phyloP scores from a whole-genome alignment of 2,329 filamentous ascomycete genomes.

The Didymella segeticola region DNA sequence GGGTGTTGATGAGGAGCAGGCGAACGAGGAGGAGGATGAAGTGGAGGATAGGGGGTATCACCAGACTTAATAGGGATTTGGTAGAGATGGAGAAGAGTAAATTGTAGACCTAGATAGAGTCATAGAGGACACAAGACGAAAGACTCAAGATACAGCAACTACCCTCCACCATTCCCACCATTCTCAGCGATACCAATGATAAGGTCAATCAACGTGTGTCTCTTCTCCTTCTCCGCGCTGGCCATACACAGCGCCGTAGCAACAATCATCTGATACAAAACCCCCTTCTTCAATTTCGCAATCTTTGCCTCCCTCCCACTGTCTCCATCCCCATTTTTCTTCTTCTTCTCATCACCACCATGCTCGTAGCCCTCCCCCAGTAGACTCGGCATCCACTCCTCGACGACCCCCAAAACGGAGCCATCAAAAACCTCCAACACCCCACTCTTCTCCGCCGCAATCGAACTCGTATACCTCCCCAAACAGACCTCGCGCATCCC shows the following conservation, averaged over 20 bases:
- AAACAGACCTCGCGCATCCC: slow-evolving; percentile 42
- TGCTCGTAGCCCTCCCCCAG: not conserved
- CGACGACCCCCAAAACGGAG: slow-evolving; percentile 25
- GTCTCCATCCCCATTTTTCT: not conserved
- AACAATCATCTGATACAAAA: slow-evolving; percentile 39
- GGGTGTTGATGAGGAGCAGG: slow-evolving; percentile 43
- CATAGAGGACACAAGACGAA: no score
- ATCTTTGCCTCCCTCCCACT: not conserved
- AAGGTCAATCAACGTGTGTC: slow-evolving; percentile 29
- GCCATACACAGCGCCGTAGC: slow-evolving; percentile 46
- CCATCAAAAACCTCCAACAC: slow-evolving; percentile 36
- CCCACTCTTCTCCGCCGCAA: slow-evolving; percentile 37
- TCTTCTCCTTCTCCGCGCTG: slow-evolving; percentile 42
- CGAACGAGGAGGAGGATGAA: slow-evolving; percentile 21
- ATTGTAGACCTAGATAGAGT: no score
- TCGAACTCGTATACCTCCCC: slow-evolving; percentile 36
- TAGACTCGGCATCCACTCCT: slow-evolving; percentile 16
- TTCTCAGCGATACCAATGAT: slow-evolving; percentile 13
- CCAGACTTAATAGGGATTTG: not conserved
- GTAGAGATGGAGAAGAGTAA: not conserved
- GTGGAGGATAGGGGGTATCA: slow-evolving; percentile 6
- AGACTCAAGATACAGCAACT: no score
- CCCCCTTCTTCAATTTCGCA: slow-evolving; percentile 25
- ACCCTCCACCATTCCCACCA: slow-evolving; percentile 21
- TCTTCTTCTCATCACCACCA: not conserved